Conservation (phyloP, 257 asterid genomes). For the Rehmannia glutinosa region DNA sequence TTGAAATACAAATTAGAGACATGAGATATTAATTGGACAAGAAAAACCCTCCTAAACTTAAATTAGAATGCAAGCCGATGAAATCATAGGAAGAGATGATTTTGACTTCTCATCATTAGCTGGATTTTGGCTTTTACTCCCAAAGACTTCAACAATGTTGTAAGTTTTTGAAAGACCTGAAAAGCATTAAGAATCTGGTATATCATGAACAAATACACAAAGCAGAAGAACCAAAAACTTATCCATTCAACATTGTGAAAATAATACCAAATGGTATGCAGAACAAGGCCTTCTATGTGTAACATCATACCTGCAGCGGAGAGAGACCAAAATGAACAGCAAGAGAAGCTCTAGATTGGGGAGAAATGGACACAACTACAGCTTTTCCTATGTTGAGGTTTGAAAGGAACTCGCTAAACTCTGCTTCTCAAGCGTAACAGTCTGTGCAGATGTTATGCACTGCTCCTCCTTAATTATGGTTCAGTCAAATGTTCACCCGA, state of each 20-base stretch:
- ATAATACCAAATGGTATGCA: neutral
- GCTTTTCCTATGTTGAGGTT: constrained; percentile 63
- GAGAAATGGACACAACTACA: constrained; percentile 79
- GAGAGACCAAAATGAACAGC: constrained; percentile 85
- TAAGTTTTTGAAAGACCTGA: constrained; percentile 79
- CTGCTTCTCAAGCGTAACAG: constrained; percentile 98
- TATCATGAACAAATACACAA: neutral
- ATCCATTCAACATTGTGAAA: constrained; percentile 3
- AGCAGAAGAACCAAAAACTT: neutral
- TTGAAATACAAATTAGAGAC: too few relatives aligned
- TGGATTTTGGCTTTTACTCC: constrained; percentile 65
- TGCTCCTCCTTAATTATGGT: too few relatives aligned
- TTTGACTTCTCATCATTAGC: constrained; percentile 37
- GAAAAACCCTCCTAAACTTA: too few relatives aligned
- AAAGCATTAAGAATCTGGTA: constrained; percentile 1
- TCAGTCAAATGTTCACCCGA: too few relatives aligned
- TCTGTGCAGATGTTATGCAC: constrained; percentile 96
- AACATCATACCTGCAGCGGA: constrained; percentile 51
- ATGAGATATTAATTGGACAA: too few relatives aligned
- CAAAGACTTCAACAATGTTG: constrained; percentile 81
- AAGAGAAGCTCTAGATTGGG: constrained; percentile 96
- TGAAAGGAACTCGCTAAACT: constrained; percentile 82
- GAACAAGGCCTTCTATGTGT: neutral
- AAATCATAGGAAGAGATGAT: constrained; percentile 69
- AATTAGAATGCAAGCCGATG: constrained; percentile 99